Evolutionary conservation across 2,329 filamentous ascomycete genomes (phyloP).

Genomic region (Colletotrichum euphorbiae): DNA sequence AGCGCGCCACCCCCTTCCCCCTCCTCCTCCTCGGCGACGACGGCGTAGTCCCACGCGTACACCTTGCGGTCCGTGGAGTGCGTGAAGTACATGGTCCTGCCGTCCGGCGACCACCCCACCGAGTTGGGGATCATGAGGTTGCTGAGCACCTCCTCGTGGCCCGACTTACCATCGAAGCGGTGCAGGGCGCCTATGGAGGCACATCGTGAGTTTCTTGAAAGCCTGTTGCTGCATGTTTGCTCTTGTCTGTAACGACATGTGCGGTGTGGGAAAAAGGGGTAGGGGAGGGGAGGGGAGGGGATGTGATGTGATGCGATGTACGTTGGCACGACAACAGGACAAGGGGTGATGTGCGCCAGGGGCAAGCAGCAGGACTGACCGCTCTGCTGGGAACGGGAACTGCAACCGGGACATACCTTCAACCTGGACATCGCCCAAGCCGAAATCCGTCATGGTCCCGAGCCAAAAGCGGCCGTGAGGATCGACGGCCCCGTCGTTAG

Average conservation of each 20-base stretch:
- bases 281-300: no score
- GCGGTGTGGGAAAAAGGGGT: background rate
- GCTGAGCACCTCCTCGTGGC: constrained; percentile 69
- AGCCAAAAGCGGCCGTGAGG: constrained; percentile 86
- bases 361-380: no score
- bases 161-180: constrained; percentile 73
- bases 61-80: constrained; percentile 80
- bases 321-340: constrained; percentile 14
- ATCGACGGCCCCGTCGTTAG: constrained; percentile 88
- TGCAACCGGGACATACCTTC: constrained; percentile 59
- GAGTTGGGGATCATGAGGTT: constrained; percentile 85
- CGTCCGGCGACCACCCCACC: constrained; percentile 81
- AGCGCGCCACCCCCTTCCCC: constrained; percentile 71
- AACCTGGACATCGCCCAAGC: constrained; percentile 66
- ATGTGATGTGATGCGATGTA: background rate
- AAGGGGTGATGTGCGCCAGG: background rate
- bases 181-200: constrained; percentile 74
- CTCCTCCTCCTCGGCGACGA: constrained; percentile 56
- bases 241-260: background rate
- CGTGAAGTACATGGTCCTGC: constrained; percentile 83
- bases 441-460: constrained; percentile 85
- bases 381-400: background rate
- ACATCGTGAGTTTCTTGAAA: constrained; percentile 11
- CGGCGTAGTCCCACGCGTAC: constrained; percentile 76
- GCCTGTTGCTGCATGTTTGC: constrained; percentile 5